Evolutionary conservation across 2,329 filamentous ascomycete genomes (phyloP), one percentile per base, ranked within the genome.

Genomic region (Diaporthe batatas): DNA sequence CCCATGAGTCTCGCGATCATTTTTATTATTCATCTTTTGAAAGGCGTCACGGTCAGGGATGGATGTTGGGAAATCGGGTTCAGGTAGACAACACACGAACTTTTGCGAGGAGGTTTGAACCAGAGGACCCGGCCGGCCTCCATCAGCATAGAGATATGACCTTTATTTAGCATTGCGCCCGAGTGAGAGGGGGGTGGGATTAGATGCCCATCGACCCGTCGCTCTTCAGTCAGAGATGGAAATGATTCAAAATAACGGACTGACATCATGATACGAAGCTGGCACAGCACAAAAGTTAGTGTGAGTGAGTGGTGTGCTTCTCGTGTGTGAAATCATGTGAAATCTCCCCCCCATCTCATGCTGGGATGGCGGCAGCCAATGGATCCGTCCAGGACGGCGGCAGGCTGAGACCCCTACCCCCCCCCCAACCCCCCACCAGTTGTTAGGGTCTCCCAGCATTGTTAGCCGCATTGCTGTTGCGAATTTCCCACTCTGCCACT

Each of bases 11-110:
- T 49, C 21, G 34, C 29, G 12, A 49, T 55, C 34, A 18, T 39
- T 55, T 68, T 36, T 54, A 29, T 29, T 32, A 5, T 58, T 44
- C 12, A 39, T 6, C 29, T 54, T 59, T 42, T 44, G 47, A 53
- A 44, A 70, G 71, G 71, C 71, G 71, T 72, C 55, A 57, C 47
- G 71, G 71, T 54, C 42, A 62, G 21, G 55, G 55, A 55, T 49
- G 55, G 55, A 55, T 49, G 44, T 39, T 59, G 65, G 36, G 54
- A 42, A 54, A 51, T 47, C 57, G 71, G 71, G 71, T 47, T 67
- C 71, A 58, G 71, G 55, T 72, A 72, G 71, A 70, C 54, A 29
- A 70, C 54, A 70, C 54, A 64, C 36, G 65, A 68, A 39, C 76
- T 76, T 32, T 58, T 29, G 29, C 29, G 64, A 55, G 54, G 18